Evolutionary conservation across 176 grass and related monocot species (phyloP).

Genomic region (Eleusine indica): DNA sequence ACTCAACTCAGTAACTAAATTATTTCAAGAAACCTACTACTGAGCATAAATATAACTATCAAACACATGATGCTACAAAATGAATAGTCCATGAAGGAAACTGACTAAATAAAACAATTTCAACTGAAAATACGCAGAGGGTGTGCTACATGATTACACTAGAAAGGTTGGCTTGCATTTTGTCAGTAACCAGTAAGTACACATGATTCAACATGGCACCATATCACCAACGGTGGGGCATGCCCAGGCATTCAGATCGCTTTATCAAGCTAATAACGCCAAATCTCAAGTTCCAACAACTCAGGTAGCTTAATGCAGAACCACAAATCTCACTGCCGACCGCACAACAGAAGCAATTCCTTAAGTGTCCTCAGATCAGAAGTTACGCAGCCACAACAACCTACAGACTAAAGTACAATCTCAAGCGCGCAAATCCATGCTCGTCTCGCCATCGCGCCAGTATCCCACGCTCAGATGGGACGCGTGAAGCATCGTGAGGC

Average conservation of each 20-base stretch:
- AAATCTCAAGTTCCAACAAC: slow-evolving; percentile 13
- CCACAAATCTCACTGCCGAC: background rate
- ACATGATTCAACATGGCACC: background rate
- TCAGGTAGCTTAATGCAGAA: background rate
- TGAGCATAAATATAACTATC: background rate
- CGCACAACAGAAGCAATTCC: background rate
- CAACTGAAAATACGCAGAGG: background rate
- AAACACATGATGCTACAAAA: slow-evolving; percentile 22
- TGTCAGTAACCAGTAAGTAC: background rate
- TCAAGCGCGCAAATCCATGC: slow-evolving; percentile 18
- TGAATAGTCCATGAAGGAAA: background rate
- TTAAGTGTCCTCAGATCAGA: slow-evolving; percentile 28
- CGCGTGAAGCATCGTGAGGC: background rate
- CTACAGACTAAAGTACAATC: background rate
- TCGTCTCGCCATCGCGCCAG: background rate
- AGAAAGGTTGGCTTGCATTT: background rate
- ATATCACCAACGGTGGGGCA: background rate
- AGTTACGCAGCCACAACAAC: background rate
- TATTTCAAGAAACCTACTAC: background rate
- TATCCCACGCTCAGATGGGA: slow-evolving; percentile 23
- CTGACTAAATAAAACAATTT: background rate
- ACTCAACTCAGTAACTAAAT: slow-evolving; percentile 5
- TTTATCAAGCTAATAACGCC: background rate
- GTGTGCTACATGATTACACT: background rate
- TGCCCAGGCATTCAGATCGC: slow-evolving; percentile 2